These are phyloP conservation scores for Rhodotorula babjevae DNA, from an alignment of 768 basidiomycete genomes.

Conservation along the genomic window DNA sequence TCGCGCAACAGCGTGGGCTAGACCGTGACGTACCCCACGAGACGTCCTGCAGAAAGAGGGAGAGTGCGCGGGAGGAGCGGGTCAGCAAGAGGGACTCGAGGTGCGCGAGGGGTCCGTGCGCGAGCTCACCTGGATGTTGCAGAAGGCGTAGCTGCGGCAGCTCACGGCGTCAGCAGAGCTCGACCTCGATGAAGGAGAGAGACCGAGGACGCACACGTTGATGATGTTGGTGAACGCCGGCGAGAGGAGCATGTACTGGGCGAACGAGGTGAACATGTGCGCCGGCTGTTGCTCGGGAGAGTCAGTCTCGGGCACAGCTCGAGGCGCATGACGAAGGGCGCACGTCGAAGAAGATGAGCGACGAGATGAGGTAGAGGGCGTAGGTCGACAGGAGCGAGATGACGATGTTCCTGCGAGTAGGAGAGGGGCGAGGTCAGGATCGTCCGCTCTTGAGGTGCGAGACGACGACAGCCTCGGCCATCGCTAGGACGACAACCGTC, in stretches of 20 bases:
- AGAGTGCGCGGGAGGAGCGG: no score
- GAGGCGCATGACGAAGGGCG: neutral
- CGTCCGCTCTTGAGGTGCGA: conserved; percentile 60
- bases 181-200: conserved; percentile 12
- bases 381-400: conserved; percentile 59
- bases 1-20: neutral
- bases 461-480: no score
- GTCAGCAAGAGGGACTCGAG: no score
- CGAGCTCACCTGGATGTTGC: no score
- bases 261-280: conserved; percentile 80
- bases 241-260: conserved; percentile 70
- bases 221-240: conserved; percentile 48
- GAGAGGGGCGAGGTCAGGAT: conserved; percentile 55
- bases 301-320: neutral
- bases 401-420: conserved; percentile 58
- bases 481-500: no score
- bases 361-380: neutral
- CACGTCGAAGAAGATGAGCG: neutral
- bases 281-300: conserved; percentile 44
- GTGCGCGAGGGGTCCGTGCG: no score
- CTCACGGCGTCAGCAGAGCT: conserved; percentile 5
- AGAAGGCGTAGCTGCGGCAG: no score
- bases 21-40: neutral
- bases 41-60: neutral
- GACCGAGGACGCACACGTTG: conserved; percentile 47